Conservation (phyloP, 495 filamentous ascomycete species). For the Penicillium mononematosum region DNA sequence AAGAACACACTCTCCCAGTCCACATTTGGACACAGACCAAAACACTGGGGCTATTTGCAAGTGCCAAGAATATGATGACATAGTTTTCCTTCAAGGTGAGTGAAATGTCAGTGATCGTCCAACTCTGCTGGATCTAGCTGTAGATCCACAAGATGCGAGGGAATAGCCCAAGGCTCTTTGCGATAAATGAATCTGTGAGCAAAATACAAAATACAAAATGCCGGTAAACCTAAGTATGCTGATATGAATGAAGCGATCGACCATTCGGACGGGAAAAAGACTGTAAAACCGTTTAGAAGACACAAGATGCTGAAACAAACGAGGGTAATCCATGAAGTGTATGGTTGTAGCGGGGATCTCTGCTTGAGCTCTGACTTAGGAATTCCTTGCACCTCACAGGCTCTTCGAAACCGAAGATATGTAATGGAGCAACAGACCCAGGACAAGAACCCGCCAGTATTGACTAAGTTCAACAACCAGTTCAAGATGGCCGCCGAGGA, state of each 20-base stretch:
- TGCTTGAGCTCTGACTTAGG: not conserved
- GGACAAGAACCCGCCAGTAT: constrained; percentile 50
- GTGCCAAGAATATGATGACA: too few relatives aligned
- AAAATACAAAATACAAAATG: constrained; percentile 49
- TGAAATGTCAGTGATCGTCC: not conserved
- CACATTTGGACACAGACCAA: too few relatives aligned
- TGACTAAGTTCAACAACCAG: constrained; percentile 57
- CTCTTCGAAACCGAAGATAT: constrained; percentile 55
- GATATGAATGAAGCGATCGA: constrained; percentile 47
- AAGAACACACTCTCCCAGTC: too few relatives aligned
- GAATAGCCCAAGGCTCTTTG: not conserved
- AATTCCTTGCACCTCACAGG: constrained; percentile 19
- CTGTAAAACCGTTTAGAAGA: constrained; percentile 57
- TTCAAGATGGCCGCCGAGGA: constrained; percentile 21
- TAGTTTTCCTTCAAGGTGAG: too few relatives aligned
- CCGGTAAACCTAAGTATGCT: constrained; percentile 54
- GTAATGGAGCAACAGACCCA: constrained; percentile 55
- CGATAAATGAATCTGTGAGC: constrained; percentile 26
- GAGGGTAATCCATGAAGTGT: constrained; percentile 2
- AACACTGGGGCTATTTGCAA: too few relatives aligned
- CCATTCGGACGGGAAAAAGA: constrained; percentile 53
- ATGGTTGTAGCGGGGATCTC: not conserved
- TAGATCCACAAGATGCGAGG: not conserved
- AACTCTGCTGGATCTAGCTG: not conserved
- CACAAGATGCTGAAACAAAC: constrained; percentile 32